These are phyloP conservation scores for Diaporthe destruens DNA, from an alignment of 2,329 filamentous ascomycete genomes.

Conservation along the genomic window DNA sequence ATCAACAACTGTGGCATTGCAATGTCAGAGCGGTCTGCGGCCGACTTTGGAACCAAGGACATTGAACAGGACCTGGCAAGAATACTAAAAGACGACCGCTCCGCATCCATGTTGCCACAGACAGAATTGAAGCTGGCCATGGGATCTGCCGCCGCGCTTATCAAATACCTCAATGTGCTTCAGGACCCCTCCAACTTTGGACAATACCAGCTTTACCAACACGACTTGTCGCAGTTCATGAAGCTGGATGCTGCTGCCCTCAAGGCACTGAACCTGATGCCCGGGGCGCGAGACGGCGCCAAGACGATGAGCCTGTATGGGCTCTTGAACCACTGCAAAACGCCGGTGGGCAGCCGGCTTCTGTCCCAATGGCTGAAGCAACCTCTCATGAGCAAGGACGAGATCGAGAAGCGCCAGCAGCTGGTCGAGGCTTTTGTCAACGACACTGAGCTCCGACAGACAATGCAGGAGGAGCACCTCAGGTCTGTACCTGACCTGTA, in stretches of 20 bases:
- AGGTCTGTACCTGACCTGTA: slow-evolving; percentile 95
- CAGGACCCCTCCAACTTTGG: slow-evolving; percentile 96
- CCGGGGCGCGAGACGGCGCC: slow-evolving; percentile 91
- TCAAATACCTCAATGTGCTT: slow-evolving; percentile 92
- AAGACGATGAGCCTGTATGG: slow-evolving; percentile 98
- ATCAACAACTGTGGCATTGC: slow-evolving; percentile 94
- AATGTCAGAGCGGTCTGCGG: slow-evolving; percentile 80
- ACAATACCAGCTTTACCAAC: slow-evolving; percentile 96
- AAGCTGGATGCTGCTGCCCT: slow-evolving; percentile 95
- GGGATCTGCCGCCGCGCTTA: slow-evolving; percentile 91
- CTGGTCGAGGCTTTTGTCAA: slow-evolving; percentile 94
- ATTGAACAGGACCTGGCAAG: slow-evolving; percentile 95
- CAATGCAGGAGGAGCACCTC: slow-evolving; percentile 96
- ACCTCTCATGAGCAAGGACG: slow-evolving; percentile 88
- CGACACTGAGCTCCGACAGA: slow-evolving; percentile 93
- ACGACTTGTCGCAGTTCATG: slow-evolving; percentile 97
- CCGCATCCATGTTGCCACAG: slow-evolving; percentile 82
- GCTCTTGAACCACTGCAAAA: slow-evolving; percentile 97
- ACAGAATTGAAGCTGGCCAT: slow-evolving; percentile 96
- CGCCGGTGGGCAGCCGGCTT: slow-evolving; percentile 88
- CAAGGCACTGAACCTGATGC: slow-evolving; percentile 96
- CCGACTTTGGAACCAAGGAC: slow-evolving; percentile 88
- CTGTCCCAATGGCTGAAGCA: slow-evolving; percentile 98
- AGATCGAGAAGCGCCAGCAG: slow-evolving; percentile 92
- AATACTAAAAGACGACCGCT: slow-evolving; percentile 86